Evolutionary conservation across 257 asterid species (phyloP), one percentile per base, ranked within the genome.

Genomic region (Thymus mandschuricus): DNA sequence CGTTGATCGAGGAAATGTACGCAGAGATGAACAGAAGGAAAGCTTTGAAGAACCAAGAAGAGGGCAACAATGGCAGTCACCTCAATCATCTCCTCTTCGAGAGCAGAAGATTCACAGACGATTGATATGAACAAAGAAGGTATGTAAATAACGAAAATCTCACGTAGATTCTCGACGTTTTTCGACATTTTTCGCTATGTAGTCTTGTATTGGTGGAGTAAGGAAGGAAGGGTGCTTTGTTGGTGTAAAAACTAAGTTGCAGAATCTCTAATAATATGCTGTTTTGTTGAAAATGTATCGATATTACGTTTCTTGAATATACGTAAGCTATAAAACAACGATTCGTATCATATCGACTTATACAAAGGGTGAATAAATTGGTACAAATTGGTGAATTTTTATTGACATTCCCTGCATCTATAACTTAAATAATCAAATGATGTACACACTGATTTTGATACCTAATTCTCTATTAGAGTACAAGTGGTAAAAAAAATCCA

Each of bases 1-100:
- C 98, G 8, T 84, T 92, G 97, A 90, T 92, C 30, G 98, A 92
- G 83, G 98, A 92, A 73, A 90, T 90, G 98, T 90, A 86, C 56
- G 87, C 91, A 0, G 98, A 92, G 84, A 88, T 90, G 91, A 88
- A 84, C 70, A 72, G 87, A 68, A 81, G 95, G 67, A 86, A 77
- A 70, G 71, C 71, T 60, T 80, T 61, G 0, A 76, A 71, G 44
- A 75, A 64, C 31, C 77, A 82, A n/a, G 89, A 82, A 63, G 87
- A 74, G 58, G 60, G 27, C 27, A 75, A 80, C 21, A 75, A 79
- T 8, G 74, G 78, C 45, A 46, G 38, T 27, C 78, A 70, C 27
- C 82, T 83, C 64, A 83, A 66, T 41, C 83, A 58, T 12, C 38
- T 65, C 65, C 41, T 69, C 52, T 59, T 73, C 12, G 84, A 78